Conservation (phyloP, 345 rosid genomes). For the Salix udensis region DNA sequence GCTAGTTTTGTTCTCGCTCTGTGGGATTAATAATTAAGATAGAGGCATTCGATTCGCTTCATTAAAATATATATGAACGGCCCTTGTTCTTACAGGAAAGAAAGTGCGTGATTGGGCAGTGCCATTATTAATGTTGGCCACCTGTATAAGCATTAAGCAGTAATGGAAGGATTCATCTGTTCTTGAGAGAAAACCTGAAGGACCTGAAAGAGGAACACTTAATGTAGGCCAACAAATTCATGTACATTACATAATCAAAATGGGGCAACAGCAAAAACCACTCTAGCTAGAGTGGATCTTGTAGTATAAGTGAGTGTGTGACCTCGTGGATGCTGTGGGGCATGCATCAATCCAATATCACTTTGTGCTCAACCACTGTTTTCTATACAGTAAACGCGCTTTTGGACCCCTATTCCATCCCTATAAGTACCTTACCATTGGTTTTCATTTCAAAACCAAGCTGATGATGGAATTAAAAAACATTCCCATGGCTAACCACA, state of each 20-base stretch:
- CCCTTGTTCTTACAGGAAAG: too few species aligned
- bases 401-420: constrained; percentile 5
- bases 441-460: constrained; percentile 1
- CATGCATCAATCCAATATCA: not conserved
- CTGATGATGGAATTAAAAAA: not conserved
- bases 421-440: constrained; percentile 10
- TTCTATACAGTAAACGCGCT: not conserved
- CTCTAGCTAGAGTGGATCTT: constrained; percentile 6
- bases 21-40: too few species aligned
- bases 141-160: too few species aligned
- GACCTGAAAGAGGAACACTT: too few species aligned
- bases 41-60: too few species aligned
- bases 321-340: not conserved
- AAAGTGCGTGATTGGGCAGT: too few species aligned
- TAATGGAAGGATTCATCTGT: too few species aligned
- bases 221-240: not conserved
- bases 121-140: too few species aligned
- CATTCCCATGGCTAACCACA: constrained; percentile 8
- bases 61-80: too few species aligned
- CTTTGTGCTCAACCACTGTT: not conserved
- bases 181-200: too few species aligned
- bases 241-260: not conserved
- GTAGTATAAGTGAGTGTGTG: not conserved
- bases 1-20: too few species aligned
- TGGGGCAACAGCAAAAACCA: constrained; percentile 38